Conservation (phyloP, 140 eudicot species). For the Flaveria floridana region DNA sequence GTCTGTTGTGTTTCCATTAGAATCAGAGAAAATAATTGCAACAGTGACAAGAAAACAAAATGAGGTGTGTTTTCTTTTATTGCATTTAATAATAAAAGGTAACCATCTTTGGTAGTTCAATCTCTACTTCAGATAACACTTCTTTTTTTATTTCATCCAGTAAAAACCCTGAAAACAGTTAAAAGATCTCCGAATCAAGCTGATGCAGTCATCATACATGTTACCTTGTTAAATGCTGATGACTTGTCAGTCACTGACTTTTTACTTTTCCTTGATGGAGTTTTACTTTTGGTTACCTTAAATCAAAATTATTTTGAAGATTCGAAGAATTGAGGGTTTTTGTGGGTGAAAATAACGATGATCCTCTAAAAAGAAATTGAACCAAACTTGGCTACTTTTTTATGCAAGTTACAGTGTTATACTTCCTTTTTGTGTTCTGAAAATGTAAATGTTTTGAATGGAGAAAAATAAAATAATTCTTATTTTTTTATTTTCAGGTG, state of each 20-base stretch:
- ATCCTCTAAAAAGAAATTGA: not conserved
- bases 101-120: not conserved
- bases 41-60: conserved; percentile 68
- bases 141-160: not conserved
- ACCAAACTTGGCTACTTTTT: not conserved
- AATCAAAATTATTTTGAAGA: not conserved
- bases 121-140: not conserved
- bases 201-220: not conserved
- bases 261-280: not conserved
- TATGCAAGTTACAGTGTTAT: not conserved
- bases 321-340: not conserved
- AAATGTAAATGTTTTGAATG: conserved; percentile 8
- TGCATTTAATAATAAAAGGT: no score
- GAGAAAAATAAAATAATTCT: not conserved
- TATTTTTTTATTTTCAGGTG: conserved; percentile 45
- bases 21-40: conserved; percentile 78
- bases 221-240: not conserved
- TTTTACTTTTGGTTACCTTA: not conserved
- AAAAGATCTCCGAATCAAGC: conserved; percentile 6
- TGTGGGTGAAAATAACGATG: not conserved
- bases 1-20: conserved; percentile 88
- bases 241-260: not conserved
- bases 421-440: not conserved
- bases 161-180: not conserved
- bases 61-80: conserved; percentile 51